Base-by-base conservation (phyloP, 2,329 filamentous ascomycete genomes). In the Xylariaceae sp. region DNA sequence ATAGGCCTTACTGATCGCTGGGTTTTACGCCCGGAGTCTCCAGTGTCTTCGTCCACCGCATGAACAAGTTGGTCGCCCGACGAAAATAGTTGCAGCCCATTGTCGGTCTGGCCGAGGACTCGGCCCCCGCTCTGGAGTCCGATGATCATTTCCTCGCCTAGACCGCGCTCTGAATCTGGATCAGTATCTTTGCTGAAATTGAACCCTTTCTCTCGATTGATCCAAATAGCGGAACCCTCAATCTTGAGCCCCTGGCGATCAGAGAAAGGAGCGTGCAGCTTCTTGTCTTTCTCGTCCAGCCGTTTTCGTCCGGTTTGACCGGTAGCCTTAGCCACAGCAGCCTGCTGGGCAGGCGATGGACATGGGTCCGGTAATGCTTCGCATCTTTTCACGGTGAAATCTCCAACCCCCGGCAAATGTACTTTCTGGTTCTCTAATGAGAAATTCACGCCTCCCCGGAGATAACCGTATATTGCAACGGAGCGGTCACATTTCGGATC, bases 161-260 rank as follows among this genome's bases (percentile, higher is more conserved):
- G 80, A n/a, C 94, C 94, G 43, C 89, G 84, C 63, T 96, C 88
- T 29, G 80, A 80, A 10, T 83, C 80, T 10, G 89, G 84, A 2
- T 72, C n/a, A 9, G 51, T 79, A 29, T 83, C 80, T 60, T 78
- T 80, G 68, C 86, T 78, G 61, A 99, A 96, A 3, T 83, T 95
- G 63, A 87, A 87, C 0, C 83, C 84, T 63, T 85, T 86, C 48
- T 86, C 82, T 53, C 81, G 75, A 9, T 83, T 86, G 56, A 86
- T 96, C 75, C 95, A 99, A 36, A 99, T 92, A 7, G 92, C 92
- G 72, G 99, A 94, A 57, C 95, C 95, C 62, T 99, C 94, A 48
- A 99, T 92, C 68, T 97, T 85, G 12, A 99, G 83, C 65, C 94
- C 94, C 61, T 92, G 95, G 32, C 96, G 91, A 72, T 99, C 94